phyloP scores from a whole-genome alignment of 495 filamentous ascomycete species.

The Opeltia flavorubescens region DNA sequence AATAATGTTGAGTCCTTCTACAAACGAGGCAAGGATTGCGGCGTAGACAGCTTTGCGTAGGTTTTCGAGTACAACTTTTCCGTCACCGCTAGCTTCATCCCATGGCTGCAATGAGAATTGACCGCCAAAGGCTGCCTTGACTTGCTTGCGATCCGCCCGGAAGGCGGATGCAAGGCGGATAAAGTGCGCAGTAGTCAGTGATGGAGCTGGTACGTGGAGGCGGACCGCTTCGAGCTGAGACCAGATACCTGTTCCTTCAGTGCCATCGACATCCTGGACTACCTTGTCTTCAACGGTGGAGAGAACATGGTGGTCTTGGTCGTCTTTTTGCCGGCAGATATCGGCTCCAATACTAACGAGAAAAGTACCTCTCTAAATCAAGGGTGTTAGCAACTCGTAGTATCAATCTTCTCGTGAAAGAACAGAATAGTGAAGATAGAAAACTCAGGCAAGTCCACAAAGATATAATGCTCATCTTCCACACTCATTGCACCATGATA shows the following conservation, averaged over 20 bases:
- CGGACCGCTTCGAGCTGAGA: slow-evolving; percentile 33
- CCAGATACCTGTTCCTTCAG: slow-evolving; percentile 59
- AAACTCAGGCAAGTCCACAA: too few relatives aligned
- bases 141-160: slow-evolving; percentile 36
- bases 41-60: slow-evolving; percentile 47
- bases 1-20: slow-evolving; percentile 56
- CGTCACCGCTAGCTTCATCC: slow-evolving; percentile 27
- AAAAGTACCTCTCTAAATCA: slow-evolving; percentile 43
- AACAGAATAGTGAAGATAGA: too few relatives aligned
- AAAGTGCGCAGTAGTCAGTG: slow-evolving; percentile 48
- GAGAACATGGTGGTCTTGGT: slow-evolving; percentile 39
- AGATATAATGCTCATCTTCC: too few relatives aligned
- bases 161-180: slow-evolving; percentile 53
- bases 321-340: slow-evolving; percentile 39
- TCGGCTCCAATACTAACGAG: slow-evolving; percentile 49
- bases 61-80: slow-evolving; percentile 40
- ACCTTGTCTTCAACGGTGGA: slow-evolving; percentile 60
- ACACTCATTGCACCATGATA: too few relatives aligned
- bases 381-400: too few relatives aligned
- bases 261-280: slow-evolving; percentile 53
- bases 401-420: too few relatives aligned
- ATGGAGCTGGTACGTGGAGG: slow-evolving; percentile 51
- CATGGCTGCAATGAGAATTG: slow-evolving; percentile 29
- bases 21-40: slow-evolving; percentile 47
- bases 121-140: slow-evolving; percentile 23